Evolutionary conservation across 2,329 filamentous ascomycete species (phyloP), one percentile per base, ranked within the genome.

Genomic region (Tympanopsis confertula): DNA sequence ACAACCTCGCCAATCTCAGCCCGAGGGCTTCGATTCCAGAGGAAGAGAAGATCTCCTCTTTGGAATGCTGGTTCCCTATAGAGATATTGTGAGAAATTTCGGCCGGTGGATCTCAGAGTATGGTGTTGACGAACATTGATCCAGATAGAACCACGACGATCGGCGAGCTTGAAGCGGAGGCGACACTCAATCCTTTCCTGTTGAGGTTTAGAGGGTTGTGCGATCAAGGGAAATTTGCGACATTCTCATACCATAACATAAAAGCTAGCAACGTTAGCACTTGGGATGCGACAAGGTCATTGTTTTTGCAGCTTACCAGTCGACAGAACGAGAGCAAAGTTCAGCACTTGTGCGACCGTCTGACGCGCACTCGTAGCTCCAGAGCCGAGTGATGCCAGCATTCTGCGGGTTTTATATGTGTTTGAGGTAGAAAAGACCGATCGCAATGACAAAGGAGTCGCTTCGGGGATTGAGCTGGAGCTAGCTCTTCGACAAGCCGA

Each of bases 291-390:
- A n/a, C 12, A 12, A 28, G 24, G n/a, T 12, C 24, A n/a, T 62
- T 79, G 84, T 84, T 54, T 84, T 84, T 1, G 80, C n/a, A n/a
- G n/a, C n/a, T n/a, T n/a, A n/a, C n/a, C 80, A 7, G 78, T 83
- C 4, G 73, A 78, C 38, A 85, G 73, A 35, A 85, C 79, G 41
- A 86, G 70, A 22, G 73, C 80, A 53, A 85, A 85, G 55, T 84
- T 84, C 48, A 85, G 71, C 41, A 80, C 53, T 59, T 84, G 79
- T 13, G 74, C 65, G 43, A 78, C 68, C 18, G 79, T 66, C 53
- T 82, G 78, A 45, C 80, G 75, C 35, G 76, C 72, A 51, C 78
- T 78, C 45, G 66, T 58, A 43, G 83, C 61, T 39, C 63, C 58
- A 44, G 68, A 66, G 42, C 79, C 56, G 73, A 78, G 12, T 12